Evolutionary conservation across 1,139 yeast species (phyloP).

Genomic region (Hansenula sp.): DNA sequence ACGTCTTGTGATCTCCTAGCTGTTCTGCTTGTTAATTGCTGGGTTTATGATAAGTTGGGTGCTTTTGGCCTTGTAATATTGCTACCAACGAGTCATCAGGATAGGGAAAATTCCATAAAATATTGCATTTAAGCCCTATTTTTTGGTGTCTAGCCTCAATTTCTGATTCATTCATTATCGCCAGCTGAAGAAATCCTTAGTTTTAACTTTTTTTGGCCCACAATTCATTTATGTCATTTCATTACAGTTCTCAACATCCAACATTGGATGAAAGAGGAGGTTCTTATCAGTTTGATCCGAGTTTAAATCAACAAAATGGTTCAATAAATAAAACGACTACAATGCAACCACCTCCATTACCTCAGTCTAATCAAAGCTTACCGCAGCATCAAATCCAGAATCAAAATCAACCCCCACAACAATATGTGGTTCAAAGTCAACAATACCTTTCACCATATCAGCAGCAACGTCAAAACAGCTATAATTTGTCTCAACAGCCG

Average conservation of each 20-base stretch:
- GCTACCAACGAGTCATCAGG: too few relatives aligned
- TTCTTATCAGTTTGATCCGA: neutral
- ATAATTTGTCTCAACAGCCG: neutral
- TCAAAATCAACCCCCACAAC: slow-evolving; percentile 5
- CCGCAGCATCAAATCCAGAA: slow-evolving; percentile 22
- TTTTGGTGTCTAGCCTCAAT: too few relatives aligned
- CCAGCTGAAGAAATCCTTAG: too few relatives aligned
- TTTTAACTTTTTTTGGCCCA: too few relatives aligned
- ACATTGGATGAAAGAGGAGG: slow-evolving; percentile 15
- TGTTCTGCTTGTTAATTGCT: neutral
- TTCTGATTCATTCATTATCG: too few relatives aligned
- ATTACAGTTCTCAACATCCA: slow-evolving; percentile 21
- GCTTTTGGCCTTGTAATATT: too few relatives aligned
- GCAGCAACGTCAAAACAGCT: slow-evolving; percentile 7
- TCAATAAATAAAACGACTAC: neutral
- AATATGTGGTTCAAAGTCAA: slow-evolving; percentile 7
- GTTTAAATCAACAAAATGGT: neutral
- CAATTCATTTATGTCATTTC: slow-evolving; percentile 16
- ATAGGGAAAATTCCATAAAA: too few relatives aligned
- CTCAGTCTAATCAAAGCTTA: slow-evolving; percentile 11
- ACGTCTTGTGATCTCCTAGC: too few relatives aligned
- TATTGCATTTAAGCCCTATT: too few relatives aligned
- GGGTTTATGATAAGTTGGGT: too few relatives aligned
- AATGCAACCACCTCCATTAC: slow-evolving; percentile 1
- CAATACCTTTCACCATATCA: slow-evolving; percentile 14